Base-by-base conservation (phyloP, 139 green algal species). In the Picochlorum costavermella region DNA sequence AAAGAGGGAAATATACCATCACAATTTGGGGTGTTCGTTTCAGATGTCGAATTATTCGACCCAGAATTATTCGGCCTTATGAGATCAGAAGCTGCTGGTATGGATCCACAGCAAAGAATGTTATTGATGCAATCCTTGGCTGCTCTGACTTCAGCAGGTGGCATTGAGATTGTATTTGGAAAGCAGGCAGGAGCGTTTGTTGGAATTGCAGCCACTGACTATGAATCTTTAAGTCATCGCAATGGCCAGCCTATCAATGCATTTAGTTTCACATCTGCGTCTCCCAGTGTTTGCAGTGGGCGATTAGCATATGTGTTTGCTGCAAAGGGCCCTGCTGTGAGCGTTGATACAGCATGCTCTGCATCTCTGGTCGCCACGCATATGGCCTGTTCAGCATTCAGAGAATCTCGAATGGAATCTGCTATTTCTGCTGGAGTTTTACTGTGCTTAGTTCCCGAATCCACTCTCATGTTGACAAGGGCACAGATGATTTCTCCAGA, bases 91-190 rank as follows among this genome's bases (percentile, higher is more conserved):
- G 75, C 75, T 1, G 16, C 67, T 2, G 56, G 60, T 45, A 83
- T 84, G 74, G 86, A 94, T 70, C 81, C 81, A 2, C 86, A 94
- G 75, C 86, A 94, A 64, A 75, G 86, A 13, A 60, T 92, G 61
- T 73, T 92, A 65, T 62, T 92, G 58, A 73, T 87, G 56, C 60
- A 84, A 17, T 60, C 69, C 6, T 59, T 71, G 2, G 44, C 48
- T 0, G 86, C 86, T n/a, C 58, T 81, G 48, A 29, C n/a, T 10
- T 17, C 14, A 8, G 17, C 28, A 3, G 25, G 29, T 49, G 14
- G 26, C 10, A 14, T 23, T 49, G 40, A 48, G 10, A 60, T 44
- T 5, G 45, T 65, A 2, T 36, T 60, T 45, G 56, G 61, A 4
- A 49, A 75, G 33, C n/a, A 50, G 11, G 60, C 74, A 17, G 83